These are phyloP conservation scores for Boletus speciosus DNA, from an alignment of 768 basidiomycete genomes.

Conservation along the genomic window DNA sequence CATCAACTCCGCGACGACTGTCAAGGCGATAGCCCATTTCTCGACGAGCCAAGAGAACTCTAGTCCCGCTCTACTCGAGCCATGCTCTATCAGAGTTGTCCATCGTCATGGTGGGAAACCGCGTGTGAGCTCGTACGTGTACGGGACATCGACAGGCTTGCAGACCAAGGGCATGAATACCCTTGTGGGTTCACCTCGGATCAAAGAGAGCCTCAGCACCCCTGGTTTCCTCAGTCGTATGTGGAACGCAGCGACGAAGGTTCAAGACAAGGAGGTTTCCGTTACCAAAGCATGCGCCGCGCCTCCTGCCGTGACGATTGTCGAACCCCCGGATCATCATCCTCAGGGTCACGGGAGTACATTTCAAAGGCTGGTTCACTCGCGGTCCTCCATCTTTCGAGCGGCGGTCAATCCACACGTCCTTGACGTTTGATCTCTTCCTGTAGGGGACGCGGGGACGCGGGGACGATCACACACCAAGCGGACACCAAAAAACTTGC, in stretches of 20 bases:
- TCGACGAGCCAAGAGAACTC: conserved; percentile 18
- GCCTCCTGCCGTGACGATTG: conserved; percentile 20
- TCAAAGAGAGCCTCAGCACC: conserved; percentile 40
- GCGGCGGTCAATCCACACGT: conserved; percentile 23
- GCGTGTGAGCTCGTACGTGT: conserved; percentile 29
- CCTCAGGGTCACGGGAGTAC: conserved; percentile 30
- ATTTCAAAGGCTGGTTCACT: conserved; percentile 43
- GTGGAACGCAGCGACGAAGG: conserved; percentile 63
- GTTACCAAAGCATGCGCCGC: conserved; percentile 6
- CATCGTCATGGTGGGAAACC: conserved; percentile 24
- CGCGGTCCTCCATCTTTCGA: conserved; percentile 44
- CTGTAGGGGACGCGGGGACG: conserved; percentile 6
- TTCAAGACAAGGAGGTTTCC: conserved; percentile 28
- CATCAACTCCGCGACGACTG: conserved; percentile 33
- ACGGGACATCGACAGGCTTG: conserved; percentile 19
- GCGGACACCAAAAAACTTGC: conserved; percentile 22
- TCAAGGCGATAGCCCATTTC: conserved; percentile 28
- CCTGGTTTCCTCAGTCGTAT: conserved; percentile 64
- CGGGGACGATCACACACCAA: conserved; percentile 9
- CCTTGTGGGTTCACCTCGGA: conserved; percentile 20
- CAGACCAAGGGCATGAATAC: conserved; percentile 12
- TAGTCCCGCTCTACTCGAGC: conserved; percentile 12
- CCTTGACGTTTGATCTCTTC: conserved; percentile 26
- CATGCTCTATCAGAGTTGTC: conserved; percentile 27
- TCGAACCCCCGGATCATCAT: conserved; percentile 26